Evolutionary conservation across 768 basidiomycete genomes (phyloP).

Genomic region (Boletus subcaerulescens): DNA sequence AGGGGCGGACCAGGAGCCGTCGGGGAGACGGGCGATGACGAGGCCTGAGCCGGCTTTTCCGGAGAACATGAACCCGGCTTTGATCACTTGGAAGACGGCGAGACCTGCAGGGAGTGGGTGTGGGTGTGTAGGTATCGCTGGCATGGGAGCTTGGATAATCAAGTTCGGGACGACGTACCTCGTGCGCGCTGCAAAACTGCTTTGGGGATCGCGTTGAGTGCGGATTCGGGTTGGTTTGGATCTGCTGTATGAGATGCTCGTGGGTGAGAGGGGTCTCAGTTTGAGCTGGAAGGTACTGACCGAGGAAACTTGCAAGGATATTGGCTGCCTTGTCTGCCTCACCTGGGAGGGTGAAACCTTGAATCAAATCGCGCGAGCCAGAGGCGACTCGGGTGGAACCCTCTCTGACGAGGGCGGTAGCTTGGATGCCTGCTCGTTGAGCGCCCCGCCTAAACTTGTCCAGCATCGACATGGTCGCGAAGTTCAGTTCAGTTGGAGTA

Average conservation of each 20-base stretch:
- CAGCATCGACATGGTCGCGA: slow-evolving; percentile 52
- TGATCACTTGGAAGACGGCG: slow-evolving; percentile 91
- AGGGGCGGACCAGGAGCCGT: slow-evolving; percentile 96
- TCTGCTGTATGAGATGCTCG: slow-evolving; percentile 53
- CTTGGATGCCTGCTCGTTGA: slow-evolving; percentile 78
- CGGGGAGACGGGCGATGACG: slow-evolving; percentile 88
- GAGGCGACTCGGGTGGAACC: slow-evolving; percentile 66
- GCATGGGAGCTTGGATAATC: not conserved
- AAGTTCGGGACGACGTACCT: slow-evolving; percentile 47
- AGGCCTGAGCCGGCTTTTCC: slow-evolving; percentile 93
- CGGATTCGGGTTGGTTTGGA: slow-evolving; percentile 82
- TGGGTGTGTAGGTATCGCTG: not conserved
- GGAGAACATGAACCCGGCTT: slow-evolving; percentile 93
- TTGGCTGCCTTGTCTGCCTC: slow-evolving; percentile 94
- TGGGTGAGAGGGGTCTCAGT: not conserved
- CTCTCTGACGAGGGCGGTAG: slow-evolving; percentile 68
- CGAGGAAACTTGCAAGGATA: slow-evolving; percentile 88
- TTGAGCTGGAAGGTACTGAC: slow-evolving; percentile 37
- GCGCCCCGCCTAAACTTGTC: slow-evolving; percentile 81
- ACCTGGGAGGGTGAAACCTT: slow-evolving; percentile 84
- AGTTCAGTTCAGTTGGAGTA: not conserved
- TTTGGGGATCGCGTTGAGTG: slow-evolving; percentile 92
- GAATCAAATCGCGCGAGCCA: slow-evolving; percentile 75
- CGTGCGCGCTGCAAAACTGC: slow-evolving; percentile 85
- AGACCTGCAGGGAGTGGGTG: slow-evolving; percentile 55